Conservation (phyloP, 1,284 basidiomycete species). For the Papiliotrema laurentii region DNA sequence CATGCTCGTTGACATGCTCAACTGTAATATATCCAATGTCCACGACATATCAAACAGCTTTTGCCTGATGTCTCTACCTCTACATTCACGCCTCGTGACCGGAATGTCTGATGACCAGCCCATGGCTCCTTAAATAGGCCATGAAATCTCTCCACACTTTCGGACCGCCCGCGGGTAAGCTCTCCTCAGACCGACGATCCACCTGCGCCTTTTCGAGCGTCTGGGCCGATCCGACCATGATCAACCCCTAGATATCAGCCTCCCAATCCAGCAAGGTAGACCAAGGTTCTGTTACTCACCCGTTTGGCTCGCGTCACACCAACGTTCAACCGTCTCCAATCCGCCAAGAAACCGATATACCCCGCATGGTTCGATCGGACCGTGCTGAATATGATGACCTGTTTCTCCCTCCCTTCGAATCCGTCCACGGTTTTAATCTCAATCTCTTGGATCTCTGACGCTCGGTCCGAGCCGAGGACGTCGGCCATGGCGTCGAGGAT, state of each 20-base stretch:
- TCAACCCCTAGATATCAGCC: slow-evolving; percentile 49
- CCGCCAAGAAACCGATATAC: slow-evolving; percentile 83
- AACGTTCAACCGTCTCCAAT: slow-evolving; percentile 78
- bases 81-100: too few relatives aligned
- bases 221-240: slow-evolving; percentile 70
- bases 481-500: slow-evolving; percentile 54
- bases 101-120: slow-evolving; percentile 5
- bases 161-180: slow-evolving; percentile 32
- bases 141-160: slow-evolving; percentile 40
- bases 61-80: background rate
- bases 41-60: background rate
- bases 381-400: slow-evolving; percentile 84
- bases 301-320: slow-evolving; percentile 80
- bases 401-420: slow-evolving; percentile 90
- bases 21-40: too few relatives aligned
- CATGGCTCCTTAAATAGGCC: slow-evolving; percentile 19
- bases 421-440: slow-evolving; percentile 88
- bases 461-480: slow-evolving; percentile 61
- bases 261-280: background rate
- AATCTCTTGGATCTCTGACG: slow-evolving; percentile 60
- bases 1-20: too few relatives aligned
- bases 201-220: slow-evolving; percentile 55
- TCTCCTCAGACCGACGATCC: slow-evolving; percentile 15
- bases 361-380: slow-evolving; percentile 72
- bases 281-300: slow-evolving; percentile 46